Conservation (phyloP, 164 flowering plant genomes). For the Sextonia rubra region DNA sequence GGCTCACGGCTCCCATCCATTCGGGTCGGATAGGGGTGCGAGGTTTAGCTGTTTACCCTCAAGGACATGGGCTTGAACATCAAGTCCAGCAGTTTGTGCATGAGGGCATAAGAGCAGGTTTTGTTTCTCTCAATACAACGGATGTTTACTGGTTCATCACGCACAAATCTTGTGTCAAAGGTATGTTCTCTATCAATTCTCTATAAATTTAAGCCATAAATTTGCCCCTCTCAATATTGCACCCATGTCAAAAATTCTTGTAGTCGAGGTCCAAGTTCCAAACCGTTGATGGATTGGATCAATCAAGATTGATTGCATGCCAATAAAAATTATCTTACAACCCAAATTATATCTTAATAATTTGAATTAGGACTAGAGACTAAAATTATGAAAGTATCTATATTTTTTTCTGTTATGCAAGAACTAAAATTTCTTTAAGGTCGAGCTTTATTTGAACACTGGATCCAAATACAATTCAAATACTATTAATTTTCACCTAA, state of each 20-base stretch:
- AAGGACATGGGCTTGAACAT: conserved; percentile 40
- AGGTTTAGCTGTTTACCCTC: conserved; percentile 37
- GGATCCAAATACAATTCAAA: too few relatives aligned
- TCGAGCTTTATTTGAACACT: too few relatives aligned
- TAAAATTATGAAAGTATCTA: not conserved
- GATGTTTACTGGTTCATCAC: conserved; percentile 38
- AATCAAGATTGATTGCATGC: too few relatives aligned
- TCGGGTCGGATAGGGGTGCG: conserved; percentile 41
- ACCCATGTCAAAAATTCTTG: not conserved
- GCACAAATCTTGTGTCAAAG: conserved; percentile 3
- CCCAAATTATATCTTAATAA: too few relatives aligned
- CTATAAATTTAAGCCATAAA: not conserved
- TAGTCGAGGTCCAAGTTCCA: not conserved
- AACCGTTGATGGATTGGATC: too few relatives aligned
- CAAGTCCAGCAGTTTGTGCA: conserved; percentile 27
- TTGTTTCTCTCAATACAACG: conserved; percentile 28
- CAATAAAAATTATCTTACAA: too few relatives aligned
- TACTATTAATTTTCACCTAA: too few relatives aligned
- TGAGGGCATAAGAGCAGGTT: conserved; percentile 28
- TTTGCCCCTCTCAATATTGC: not conserved
- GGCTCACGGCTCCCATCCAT: conserved; percentile 27
- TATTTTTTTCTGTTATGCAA: too few relatives aligned
- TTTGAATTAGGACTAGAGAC: too few relatives aligned
- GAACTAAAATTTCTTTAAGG: too few relatives aligned
- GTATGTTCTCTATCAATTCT: not conserved